phyloP scores from a whole-genome alignment of 2,329 filamentous ascomycete species.

The Fusarium sp. region DNA sequence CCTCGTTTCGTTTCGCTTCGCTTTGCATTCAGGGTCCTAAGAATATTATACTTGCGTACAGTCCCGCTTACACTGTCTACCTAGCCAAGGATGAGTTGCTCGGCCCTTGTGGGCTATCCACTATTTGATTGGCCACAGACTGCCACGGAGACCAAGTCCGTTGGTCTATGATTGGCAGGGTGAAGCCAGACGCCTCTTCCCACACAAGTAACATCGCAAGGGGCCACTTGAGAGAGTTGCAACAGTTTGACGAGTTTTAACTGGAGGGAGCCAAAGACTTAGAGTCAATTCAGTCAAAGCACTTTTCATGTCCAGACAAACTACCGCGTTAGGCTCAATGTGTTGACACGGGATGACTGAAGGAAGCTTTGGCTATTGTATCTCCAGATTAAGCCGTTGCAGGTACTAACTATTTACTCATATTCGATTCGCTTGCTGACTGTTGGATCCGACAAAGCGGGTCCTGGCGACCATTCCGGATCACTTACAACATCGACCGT shows the following conservation, averaged over 20 bases:
- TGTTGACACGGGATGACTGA: constrained; percentile 18
- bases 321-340: neutral
- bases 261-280: neutral
- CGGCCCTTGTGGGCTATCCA: neutral
- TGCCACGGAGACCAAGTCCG: constrained; percentile 6
- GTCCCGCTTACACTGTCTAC: constrained; percentile 31
- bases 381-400: neutral
- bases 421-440: constrained; percentile 7
- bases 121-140: neutral
- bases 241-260: neutral
- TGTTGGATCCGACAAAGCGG: neutral
- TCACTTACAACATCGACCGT: constrained; percentile 1
- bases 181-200: neutral
- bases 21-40: neutral
- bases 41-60: neutral
- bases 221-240: neutral
- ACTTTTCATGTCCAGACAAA: neutral
- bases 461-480: neutral
- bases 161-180: neutral
- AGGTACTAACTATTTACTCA: neutral
- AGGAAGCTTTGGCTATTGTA: neutral
- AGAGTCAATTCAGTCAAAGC: neutral
- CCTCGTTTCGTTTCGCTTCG: neutral
- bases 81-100: neutral
- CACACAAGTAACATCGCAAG: neutral